A percentile compares a stretch with the other conserved stretches of the same genome.
phyloP scores from a whole-genome alignment of 2,329 filamentous ascomycete genomes.

The Neoscytalidium dimidiatum region DNA sequence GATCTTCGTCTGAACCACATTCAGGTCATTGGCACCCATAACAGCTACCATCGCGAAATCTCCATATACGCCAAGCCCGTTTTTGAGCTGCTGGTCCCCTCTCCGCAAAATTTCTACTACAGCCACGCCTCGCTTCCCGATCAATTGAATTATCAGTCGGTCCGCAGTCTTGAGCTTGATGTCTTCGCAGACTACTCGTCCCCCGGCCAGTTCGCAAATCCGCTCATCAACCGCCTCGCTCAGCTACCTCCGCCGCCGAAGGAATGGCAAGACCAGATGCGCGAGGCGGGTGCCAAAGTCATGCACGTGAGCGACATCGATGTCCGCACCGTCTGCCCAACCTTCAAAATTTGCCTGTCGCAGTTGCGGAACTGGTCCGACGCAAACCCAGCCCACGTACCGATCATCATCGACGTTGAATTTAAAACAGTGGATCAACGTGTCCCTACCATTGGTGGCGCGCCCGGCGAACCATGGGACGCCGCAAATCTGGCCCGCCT shows the following conservation, averaged over 20 bases:
- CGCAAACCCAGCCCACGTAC: conserved; percentile 46
- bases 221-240: conserved; percentile 44
- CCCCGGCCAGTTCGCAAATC: conserved; percentile 51
- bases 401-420: conserved; percentile 53
- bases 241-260: conserved; percentile 43
- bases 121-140: conserved; percentile 48
- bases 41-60: conserved; percentile 54
- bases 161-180: conserved; percentile 53
- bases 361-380: conserved; percentile 50
- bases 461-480: conserved; percentile 47
- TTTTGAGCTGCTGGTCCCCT: conserved; percentile 42
- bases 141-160: conserved; percentile 48
- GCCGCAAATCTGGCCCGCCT: conserved; percentile 45
- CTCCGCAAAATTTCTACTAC: conserved; percentile 49
- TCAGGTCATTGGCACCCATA: conserved; percentile 55
- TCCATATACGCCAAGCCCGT: conserved; percentile 43
- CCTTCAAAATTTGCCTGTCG: conserved; percentile 47
- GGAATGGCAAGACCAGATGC: conserved; percentile 37
- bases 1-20: conserved; percentile 53
- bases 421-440: conserved; percentile 46
- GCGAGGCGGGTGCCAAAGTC: conserved; percentile 50
- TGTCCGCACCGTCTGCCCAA: conserved; percentile 49
- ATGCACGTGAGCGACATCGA: conserved; percentile 55
- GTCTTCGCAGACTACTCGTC: conserved; percentile 49
- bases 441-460: conserved; percentile 40